phyloP scores from a whole-genome alignment of 805 yeast species.

The Candida boleticola region DNA sequence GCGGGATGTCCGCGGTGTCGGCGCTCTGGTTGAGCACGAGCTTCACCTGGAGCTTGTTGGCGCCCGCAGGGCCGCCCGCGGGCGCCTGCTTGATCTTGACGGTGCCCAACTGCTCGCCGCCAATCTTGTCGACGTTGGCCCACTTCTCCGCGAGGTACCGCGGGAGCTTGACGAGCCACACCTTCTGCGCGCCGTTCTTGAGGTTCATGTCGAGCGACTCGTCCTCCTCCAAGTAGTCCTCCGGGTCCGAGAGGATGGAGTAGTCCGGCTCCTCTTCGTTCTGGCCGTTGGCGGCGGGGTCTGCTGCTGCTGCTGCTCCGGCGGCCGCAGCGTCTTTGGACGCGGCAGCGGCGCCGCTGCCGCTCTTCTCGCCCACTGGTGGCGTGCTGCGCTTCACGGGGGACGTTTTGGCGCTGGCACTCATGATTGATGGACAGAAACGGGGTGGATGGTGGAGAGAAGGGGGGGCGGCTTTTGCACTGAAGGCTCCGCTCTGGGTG shows the following conservation, averaged over 20 bases:
- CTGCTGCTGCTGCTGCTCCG: constrained; percentile 18
- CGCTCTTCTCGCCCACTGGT: too few species aligned
- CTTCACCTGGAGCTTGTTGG: constrained; percentile 46
- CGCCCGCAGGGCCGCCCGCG: constrained; percentile 14
- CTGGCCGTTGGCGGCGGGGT: constrained; percentile 8
- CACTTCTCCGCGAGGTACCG: constrained; percentile 80
- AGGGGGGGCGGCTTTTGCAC: too few species aligned
- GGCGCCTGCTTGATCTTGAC: constrained; percentile 62
- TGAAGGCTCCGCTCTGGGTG: too few species aligned
- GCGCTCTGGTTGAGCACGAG: constrained; percentile 39
- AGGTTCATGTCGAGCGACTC: constrained; percentile 81
- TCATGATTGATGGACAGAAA: constrained; percentile 5
- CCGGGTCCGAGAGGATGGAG: constrained; percentile 41
- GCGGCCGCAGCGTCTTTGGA: constrained; percentile 12
- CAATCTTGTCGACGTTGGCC: constrained; percentile 57
- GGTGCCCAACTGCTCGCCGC: constrained; percentile 77
- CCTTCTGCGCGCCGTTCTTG: constrained; percentile 58
- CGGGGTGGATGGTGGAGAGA: neutral
- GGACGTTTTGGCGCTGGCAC: constrained; percentile 6
- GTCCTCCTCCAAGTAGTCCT: constrained; percentile 47
- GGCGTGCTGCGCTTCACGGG: constrained; percentile 5
- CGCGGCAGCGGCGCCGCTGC: neutral
- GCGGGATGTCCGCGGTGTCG: constrained; percentile 58
- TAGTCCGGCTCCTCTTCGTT: constrained; percentile 15
- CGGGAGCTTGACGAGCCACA: constrained; percentile 92